These are phyloP conservation scores for Baeospora myosura DNA, from an alignment of 1,284 basidiomycete genomes.

Conservation along the genomic window DNA sequence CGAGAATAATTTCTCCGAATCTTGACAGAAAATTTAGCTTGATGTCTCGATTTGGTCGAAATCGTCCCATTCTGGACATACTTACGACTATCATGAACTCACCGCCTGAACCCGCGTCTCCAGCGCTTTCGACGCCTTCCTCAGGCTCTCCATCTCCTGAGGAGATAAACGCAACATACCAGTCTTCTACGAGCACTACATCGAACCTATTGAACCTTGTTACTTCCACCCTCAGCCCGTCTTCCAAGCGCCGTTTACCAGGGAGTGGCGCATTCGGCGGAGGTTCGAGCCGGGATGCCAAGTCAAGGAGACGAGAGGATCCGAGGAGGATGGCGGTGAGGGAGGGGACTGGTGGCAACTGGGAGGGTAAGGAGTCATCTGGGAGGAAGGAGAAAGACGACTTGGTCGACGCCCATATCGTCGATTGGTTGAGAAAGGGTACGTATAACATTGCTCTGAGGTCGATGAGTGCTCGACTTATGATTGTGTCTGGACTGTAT, in stretches of 20 bases:
- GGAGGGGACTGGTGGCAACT: conserved; percentile 10
- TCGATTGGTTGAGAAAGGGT: conserved; percentile 36
- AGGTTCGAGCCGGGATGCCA: conserved; percentile 31
- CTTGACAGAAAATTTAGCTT: no score
- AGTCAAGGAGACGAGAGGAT: conserved; percentile 32
- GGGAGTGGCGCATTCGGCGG: conserved; percentile 24
- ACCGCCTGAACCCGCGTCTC: conserved; percentile 21
- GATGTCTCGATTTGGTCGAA: no score
- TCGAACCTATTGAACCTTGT: conserved; percentile 26
- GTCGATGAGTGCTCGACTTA: background rate
- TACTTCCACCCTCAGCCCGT: conserved; percentile 23
- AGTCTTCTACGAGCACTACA: background rate
- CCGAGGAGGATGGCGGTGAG: conserved; percentile 18
- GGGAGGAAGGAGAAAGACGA: conserved; percentile 34
- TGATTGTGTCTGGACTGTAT: background rate
- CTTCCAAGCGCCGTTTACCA: conserved; percentile 29
- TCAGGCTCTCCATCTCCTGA: conserved; percentile 33
- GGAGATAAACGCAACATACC: conserved; percentile 16
- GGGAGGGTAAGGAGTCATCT: conserved; percentile 12
- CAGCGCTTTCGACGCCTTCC: conserved; percentile 31
- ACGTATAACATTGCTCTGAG: conserved; percentile 1
- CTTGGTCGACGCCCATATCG: conserved; percentile 27
- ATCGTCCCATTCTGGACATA: background rate
- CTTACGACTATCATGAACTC: conserved; percentile 1
- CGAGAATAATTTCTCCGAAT: no score